Base-by-base conservation (phyloP, 1,139 yeast genomes). In the Geotrichum histeridarum region DNA sequence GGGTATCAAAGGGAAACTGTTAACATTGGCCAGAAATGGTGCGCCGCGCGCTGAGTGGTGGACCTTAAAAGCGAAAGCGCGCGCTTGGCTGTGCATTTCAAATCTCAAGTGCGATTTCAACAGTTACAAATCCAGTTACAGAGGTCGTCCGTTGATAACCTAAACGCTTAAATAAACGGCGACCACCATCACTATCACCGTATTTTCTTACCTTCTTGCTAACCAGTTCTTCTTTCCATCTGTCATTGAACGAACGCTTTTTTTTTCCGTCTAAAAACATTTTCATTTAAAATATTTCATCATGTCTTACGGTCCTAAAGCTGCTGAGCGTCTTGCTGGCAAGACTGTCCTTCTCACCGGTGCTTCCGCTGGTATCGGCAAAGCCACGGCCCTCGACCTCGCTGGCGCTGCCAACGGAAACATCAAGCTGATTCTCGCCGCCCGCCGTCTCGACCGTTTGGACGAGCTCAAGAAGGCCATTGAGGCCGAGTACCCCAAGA, bases 331-430 rank as follows among this genome's bases (percentile, higher is more conserved):
- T 65, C 72, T 85, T 51, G 80, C 83, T 32, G 78, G 80, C 57
- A 83, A 84, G 64, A 76, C 77, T 36, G 73, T 82, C 38, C 76
- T 86, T 39, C 78, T 85, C 64, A 85, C 93, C 15, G 93, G 93
- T 33, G 91, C 91, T 15, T 81, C 87, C 37, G 78, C 88, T 4
- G 91, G 91, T 11, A 86, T 86, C 63, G 94, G 94, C 33, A 78
- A 78, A 64, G 90, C 93, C 27, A 84, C 90, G 11, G 95, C 94
- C 2, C 65, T 73, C 38, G 90, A 85, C 65, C 82, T 86, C 60
- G 85, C 87, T 48, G 77, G 73, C 31, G 87, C 90, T 12, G 75
- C 91, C 15, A 73, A 81, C 53, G 94, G 95, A 47, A 69, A 78
- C 37, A 70, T 85, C 61, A 82, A 82, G 60, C 74, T 88, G 59